Conservation (phyloP, 495 filamentous ascomycete genomes). For the Cetradonia linearis region DNA sequence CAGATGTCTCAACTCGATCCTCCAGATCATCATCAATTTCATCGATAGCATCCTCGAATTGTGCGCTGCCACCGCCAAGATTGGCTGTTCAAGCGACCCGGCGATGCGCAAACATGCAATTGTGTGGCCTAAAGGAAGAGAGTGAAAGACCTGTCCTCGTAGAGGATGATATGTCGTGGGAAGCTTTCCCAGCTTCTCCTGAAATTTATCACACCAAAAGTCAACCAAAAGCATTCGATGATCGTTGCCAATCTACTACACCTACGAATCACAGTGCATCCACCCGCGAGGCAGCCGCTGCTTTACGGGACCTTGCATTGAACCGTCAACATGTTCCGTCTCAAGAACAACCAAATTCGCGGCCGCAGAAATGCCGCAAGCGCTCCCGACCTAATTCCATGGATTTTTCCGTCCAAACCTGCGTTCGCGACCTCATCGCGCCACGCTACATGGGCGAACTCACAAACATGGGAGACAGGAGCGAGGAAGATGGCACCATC, state of each 20-base stretch:
- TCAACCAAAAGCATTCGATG: constrained; percentile 40
- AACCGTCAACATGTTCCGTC: constrained; percentile 28
- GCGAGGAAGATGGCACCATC: constrained; percentile 28
- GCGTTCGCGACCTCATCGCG: constrained; percentile 52
- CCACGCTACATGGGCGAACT: constrained; percentile 20
- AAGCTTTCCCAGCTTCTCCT: constrained; percentile 46
- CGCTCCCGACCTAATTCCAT: constrained; percentile 60
- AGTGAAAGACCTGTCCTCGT: constrained; percentile 7
- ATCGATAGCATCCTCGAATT: constrained; percentile 48
- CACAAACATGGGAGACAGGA: constrained; percentile 22
- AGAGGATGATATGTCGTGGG: constrained; percentile 30
- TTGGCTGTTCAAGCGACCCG: constrained; percentile 75
- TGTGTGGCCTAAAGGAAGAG: constrained; percentile 27
- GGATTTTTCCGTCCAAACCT: constrained; percentile 57
- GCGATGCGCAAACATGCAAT: constrained; percentile 56
- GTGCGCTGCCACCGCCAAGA: constrained; percentile 54
- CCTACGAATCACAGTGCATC: constrained; percentile 37
- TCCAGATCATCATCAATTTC: constrained; percentile 42
- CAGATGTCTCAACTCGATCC: constrained; percentile 55
- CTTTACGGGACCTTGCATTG: constrained; percentile 53
- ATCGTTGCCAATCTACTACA: constrained; percentile 34
- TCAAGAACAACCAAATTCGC: constrained; percentile 15
- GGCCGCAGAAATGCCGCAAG: constrained; percentile 42
- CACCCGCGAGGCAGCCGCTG: constrained; percentile 50
- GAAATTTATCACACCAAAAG: constrained; percentile 36